Evolutionary conservation across 495 filamentous ascomycete genomes (phyloP).

Genomic region (Halenospora varia): DNA sequence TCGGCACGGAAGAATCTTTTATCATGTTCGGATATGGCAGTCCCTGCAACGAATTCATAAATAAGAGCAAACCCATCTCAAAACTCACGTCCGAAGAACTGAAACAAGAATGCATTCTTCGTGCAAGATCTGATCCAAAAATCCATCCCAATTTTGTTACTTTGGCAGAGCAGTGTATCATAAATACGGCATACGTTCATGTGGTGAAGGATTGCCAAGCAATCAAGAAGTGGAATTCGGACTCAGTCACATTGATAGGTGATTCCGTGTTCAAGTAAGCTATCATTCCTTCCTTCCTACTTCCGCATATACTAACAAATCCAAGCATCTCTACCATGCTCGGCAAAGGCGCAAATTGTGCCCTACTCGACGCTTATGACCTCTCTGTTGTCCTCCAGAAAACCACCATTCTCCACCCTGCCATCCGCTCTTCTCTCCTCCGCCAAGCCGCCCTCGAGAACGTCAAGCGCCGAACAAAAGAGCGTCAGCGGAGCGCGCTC

Average conservation of each 20-base stretch:
- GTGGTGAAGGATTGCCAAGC: constrained; percentile 15
- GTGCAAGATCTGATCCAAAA: neutral
- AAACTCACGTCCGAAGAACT: constrained; percentile 19
- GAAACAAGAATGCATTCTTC: constrained; percentile 16
- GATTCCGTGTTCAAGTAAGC: constrained; percentile 23
- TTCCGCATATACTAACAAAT: neutral
- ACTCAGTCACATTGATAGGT: constrained; percentile 17
- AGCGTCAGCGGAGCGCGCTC: constrained; percentile 10
- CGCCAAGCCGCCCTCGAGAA: constrained; percentile 8
- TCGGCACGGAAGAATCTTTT: constrained; percentile 19
- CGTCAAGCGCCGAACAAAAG: constrained; percentile 11
- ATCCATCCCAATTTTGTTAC: constrained; percentile 9
- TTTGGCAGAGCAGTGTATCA: constrained; percentile 8
- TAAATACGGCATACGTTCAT: constrained; percentile 20
- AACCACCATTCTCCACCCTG: neutral
- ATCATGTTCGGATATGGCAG: constrained; percentile 23
- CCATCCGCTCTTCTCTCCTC: neutral
- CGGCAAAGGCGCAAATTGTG: constrained; percentile 23
- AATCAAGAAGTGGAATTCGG: constrained; percentile 17
- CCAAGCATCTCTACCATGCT: constrained; percentile 20
- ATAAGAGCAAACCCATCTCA: constrained; percentile 10
- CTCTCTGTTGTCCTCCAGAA: constrained; percentile 7
- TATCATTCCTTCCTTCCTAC: neutral
- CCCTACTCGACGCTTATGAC: constrained; percentile 18
- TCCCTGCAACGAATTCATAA: constrained; percentile 13